Conservation (phyloP, 2,329 filamentous ascomycete species). For the Ophiocordyceps sinensis region DNA sequence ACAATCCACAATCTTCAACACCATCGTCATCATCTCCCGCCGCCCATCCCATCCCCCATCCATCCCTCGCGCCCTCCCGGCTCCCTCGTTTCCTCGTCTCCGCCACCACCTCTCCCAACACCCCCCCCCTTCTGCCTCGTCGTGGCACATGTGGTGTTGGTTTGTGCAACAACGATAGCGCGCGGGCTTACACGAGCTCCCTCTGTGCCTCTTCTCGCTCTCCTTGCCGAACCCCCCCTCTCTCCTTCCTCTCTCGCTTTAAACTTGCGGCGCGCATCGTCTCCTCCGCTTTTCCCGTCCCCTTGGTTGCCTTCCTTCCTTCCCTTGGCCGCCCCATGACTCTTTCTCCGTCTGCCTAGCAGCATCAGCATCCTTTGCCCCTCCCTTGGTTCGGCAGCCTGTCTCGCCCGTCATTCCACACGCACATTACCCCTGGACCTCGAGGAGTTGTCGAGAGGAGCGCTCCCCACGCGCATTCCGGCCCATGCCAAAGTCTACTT, state of each 20-base stretch:
- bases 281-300: not conserved
- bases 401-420: constrained; percentile 23
- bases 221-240: not conserved
- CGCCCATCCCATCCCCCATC: too few species aligned
- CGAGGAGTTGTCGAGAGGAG: too few species aligned
- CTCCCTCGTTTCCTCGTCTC: not conserved
- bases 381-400: constrained; percentile 8
- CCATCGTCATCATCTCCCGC: too few species aligned
- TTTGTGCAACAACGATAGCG: constrained; percentile 2
- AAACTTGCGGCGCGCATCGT: not conserved
- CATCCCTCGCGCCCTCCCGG: not conserved
- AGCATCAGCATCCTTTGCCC: not conserved
- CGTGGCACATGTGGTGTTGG: constrained; percentile 7
- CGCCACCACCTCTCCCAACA: not conserved
- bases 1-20: too few species aligned
- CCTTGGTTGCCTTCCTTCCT: not conserved
- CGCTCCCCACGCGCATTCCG: constrained; percentile 6
- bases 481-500: not conserved
- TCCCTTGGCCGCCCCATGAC: not conserved
- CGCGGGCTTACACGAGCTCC: not conserved
- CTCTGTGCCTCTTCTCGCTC: not conserved
- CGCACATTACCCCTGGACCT: constrained; percentile 13
- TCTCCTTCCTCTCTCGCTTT: not conserved
- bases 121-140: not conserved
- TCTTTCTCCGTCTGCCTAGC: not conserved